Evolutionary conservation across 805 yeast genomes (phyloP), one percentile per base, ranked within the genome.

Genomic region (Starmera quercuum): DNA sequence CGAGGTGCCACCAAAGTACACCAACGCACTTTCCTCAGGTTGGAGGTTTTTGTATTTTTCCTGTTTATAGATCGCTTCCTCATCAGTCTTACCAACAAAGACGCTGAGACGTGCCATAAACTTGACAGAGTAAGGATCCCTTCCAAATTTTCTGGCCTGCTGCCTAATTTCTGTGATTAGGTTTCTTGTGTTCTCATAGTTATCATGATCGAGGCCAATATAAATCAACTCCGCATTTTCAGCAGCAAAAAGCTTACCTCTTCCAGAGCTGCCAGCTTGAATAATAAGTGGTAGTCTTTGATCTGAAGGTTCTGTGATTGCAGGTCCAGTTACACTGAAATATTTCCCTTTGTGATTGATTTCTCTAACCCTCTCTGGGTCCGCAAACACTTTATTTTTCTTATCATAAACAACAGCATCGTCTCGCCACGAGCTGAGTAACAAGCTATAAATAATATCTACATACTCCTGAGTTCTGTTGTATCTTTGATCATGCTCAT

Each of bases 231-330:
- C 69, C 2, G 66, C 68, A 41, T 61, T 55, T 33, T 54, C 52
- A n/a, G 69, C 66, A 7, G 66, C 68, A 42, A 58, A 17, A 6
- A 59, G 57, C 31, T 53, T 49, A 20, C 71, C 71, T n/a, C 49
- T 51, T 17, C 55, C 45, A 6, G 71, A 65, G 25, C 62, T 47
- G 6, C 71, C 71, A 3, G 71, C 71, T 44, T 65, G 71, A 22
- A 65, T 54, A 22, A 65, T 47, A 9, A 66, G 55, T 4, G 71
- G 71, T 3, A 66, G 41, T 42, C 70, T 53, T 38, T 65, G 71
- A 3, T 64, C 64, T 5, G 69, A 54, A 4, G 71, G 71, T 25
- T 59, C 58, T 11, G 62, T 58, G 25, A 66, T 61, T 34, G 45
- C 58, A 13, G 66, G 67, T 2, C 67, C 68, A 4, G 64, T 64